Percentiles rank a stretch among this genome's conserved stretches.
Evolutionary conservation across 352 stramenopile genomes (phyloP).

Genomic region (Globisporangium cylindrosporum): DNA sequence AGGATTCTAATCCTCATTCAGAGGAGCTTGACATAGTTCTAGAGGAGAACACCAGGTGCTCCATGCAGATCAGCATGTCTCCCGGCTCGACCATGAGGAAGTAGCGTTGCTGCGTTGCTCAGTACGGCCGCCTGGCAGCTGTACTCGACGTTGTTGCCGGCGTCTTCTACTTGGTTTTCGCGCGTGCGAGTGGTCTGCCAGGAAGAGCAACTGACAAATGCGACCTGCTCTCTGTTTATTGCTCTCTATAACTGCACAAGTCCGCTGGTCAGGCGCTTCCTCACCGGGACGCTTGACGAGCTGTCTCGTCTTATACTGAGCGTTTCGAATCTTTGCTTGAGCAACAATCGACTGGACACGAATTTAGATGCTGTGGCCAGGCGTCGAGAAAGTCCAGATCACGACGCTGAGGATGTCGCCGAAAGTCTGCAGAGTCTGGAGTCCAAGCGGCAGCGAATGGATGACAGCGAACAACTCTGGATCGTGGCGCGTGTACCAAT

Average conservation of each 20-base stretch:
- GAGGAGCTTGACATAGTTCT: background rate
- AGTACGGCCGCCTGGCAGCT: background rate
- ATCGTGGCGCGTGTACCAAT: background rate
- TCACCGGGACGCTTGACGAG: background rate
- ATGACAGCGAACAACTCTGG: background rate
- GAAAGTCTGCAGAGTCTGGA: background rate
- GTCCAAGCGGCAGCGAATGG: background rate
- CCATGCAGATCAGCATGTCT: background rate
- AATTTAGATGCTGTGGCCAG: background rate
- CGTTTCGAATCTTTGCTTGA: background rate
- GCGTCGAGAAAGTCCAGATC: background rate
- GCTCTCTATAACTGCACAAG: background rate
- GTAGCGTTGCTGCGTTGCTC: background rate
- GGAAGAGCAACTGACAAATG: background rate
- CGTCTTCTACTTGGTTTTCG: background rate
- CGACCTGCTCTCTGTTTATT: background rate
- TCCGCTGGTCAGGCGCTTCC: background rate
- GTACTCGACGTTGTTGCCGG: background rate
- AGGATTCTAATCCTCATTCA: background rate
- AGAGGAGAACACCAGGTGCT: background rate
- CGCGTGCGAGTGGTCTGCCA: background rate
- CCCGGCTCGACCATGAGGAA: background rate
- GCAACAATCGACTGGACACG: background rate
- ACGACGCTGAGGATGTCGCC: background rate
- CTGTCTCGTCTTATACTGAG: background rate